Evolutionary conservation across 2,329 filamentous ascomycete species (phyloP).

Genomic region (Arthroderma sp.): DNA sequence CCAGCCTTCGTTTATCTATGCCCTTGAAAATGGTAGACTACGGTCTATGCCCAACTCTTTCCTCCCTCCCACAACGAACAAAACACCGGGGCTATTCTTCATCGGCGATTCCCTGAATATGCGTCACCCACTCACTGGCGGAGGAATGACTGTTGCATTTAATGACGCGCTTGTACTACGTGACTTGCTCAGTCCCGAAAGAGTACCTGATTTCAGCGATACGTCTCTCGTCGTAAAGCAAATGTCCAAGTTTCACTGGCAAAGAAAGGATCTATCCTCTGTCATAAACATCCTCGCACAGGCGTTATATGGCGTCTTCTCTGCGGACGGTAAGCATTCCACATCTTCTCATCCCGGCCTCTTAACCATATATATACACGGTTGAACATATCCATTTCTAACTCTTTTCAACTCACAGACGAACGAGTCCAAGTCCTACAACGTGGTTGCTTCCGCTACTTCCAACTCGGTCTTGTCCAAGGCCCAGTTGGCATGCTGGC

Average conservation of each 20-base stretch:
- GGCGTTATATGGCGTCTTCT: constrained; percentile 83
- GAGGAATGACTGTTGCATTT: constrained; percentile 95
- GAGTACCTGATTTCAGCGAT: constrained; percentile 57
- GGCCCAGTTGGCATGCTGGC: constrained; percentile 71
- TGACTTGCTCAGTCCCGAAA: constrained; percentile 55
- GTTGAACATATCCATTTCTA: neutral
- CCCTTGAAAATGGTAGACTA: constrained; percentile 64
- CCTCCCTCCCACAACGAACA: constrained; percentile 66
- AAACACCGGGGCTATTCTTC: constrained; percentile 59
- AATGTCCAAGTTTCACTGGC: constrained; percentile 72
- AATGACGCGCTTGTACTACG: constrained; percentile 76
- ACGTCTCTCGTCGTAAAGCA: constrained; percentile 51
- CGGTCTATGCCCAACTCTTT: constrained; percentile 94
- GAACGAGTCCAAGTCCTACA: constrained; percentile 66
- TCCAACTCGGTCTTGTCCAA: constrained; percentile 59
- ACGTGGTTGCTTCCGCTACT: constrained; percentile 85
- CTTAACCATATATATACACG: neutral
- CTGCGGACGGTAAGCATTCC: constrained; percentile 49
- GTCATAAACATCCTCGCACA: constrained; percentile 98
- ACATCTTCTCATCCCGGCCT: neutral
- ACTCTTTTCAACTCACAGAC: constrained; percentile 30
- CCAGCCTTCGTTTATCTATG: constrained; percentile 58
- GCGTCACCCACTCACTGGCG: constrained; percentile 94
- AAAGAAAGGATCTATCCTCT: constrained; percentile 63
- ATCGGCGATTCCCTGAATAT: constrained; percentile 96